These are phyloP conservation scores for Volutella citrinella DNA, from an alignment of 2,329 filamentous ascomycete genomes.

Conservation along the genomic window DNA sequence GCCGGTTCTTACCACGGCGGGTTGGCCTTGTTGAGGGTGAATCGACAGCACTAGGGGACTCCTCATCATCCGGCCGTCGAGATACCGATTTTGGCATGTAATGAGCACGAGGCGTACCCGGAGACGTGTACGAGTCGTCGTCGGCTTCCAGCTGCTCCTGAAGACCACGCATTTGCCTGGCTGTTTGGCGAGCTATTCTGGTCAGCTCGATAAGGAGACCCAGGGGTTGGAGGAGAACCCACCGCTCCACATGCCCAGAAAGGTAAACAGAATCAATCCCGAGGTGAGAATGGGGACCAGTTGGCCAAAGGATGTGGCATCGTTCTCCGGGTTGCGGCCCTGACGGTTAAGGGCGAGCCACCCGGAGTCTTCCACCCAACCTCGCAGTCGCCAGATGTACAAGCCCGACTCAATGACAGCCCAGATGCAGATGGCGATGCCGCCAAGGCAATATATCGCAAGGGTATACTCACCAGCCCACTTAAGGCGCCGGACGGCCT, in stretches of 20 bases:
- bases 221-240: too few species aligned
- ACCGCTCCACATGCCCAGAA: conserved; percentile 11
- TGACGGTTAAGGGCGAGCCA: conserved; percentile 4
- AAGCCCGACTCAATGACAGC: conserved; percentile 6
- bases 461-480: conserved; percentile 6
- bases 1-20: too few species aligned
- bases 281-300: conserved; percentile 9
- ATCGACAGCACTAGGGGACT: too few species aligned
- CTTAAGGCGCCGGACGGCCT: conserved; percentile 2
- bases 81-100: too few species aligned
- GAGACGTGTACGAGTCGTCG: too few species aligned
- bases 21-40: too few species aligned
- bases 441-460: conserved; percentile 2
- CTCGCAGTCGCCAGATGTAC: conserved; percentile 4
- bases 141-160: too few species aligned
- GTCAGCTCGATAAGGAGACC: too few species aligned
- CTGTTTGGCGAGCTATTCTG: too few species aligned
- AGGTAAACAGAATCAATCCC: conserved; percentile 5
- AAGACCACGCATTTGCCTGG: too few species aligned
- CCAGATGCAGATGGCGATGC: conserved; percentile 10
- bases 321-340: conserved; percentile 7
- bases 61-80: too few species aligned
- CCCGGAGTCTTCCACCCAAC: conserved; percentile 6
- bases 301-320: conserved; percentile 10
- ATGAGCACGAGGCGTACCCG: too few species aligned